These are phyloP conservation scores for Fusarium sororula DNA, from an alignment of 2,329 filamentous ascomycete species.

Conservation along the genomic window DNA sequence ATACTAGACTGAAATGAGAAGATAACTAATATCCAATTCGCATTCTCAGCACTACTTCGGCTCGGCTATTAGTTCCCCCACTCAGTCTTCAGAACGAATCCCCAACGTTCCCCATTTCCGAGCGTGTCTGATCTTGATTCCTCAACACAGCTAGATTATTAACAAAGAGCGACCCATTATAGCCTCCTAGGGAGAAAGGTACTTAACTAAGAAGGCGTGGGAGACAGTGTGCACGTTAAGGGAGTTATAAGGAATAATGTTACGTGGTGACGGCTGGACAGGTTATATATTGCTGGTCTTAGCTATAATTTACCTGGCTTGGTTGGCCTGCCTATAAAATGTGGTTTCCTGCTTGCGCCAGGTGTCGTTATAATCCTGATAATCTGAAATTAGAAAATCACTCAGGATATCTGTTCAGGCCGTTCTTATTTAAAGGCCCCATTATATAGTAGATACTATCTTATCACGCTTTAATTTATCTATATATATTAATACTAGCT, in stretches of 20 bases:
- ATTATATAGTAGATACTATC: background rate
- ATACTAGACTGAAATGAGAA: background rate
- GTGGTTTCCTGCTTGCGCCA: fast-evolving
- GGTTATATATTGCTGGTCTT: background rate
- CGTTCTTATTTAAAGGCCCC: fast-evolving
- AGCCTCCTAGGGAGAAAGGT: background rate
- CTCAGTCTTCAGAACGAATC: background rate
- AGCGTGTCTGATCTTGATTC: too few species aligned
- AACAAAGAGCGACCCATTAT: background rate
- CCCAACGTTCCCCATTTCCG: background rate
- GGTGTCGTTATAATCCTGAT: background rate
- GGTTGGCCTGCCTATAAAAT: fast-evolving
- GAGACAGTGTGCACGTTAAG: background rate
- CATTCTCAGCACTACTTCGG: background rate
- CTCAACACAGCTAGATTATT: background rate
- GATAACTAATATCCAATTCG: background rate
- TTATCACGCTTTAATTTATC: fast-evolving
- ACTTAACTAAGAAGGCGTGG: background rate
- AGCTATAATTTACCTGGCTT: background rate
- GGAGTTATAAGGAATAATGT: fast-evolving
- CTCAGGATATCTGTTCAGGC: fast-evolving
- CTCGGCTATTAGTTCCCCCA: background rate
- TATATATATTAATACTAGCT: fast-evolving
- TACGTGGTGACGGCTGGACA: background rate
- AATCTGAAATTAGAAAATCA: fast-evolving